Base-by-base conservation (phyloP, 2,329 filamentous ascomycete species). In the Capronia americana region DNA sequence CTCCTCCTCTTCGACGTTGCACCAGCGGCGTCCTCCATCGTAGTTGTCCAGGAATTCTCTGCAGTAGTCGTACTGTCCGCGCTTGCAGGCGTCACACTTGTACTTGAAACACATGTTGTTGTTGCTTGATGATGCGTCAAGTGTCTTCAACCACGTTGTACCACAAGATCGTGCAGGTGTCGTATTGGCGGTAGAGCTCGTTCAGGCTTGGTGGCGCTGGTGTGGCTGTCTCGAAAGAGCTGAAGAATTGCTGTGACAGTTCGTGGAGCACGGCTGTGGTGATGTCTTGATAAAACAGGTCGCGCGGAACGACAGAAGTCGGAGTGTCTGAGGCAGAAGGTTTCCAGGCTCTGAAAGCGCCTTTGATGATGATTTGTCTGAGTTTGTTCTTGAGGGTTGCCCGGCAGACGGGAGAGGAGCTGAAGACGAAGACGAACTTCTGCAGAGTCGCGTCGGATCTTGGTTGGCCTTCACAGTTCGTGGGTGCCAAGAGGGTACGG, bases 71-170 rank as follows among this genome's bases (percentile, higher is more conserved):
- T 56, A 60, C 23, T 57, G 63, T 12, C 20, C 41, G 23, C 46
- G 23, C 20, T 67, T 65, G 58, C 67, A 69, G 17, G 32, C 57
- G 28, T 30, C 41, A 46, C 67, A 69, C 24, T 56, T 28, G 53
- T 61, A 67, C 51, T 64, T 64, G 57, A 65, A 65, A 51, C 67
- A 67, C 67, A 67, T 69, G 20, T 60, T 57, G 28, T 10, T 24
- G 8, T 38, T 17, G 23, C 30, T 55, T 24, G 28, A 32, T 23
- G 56, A 50, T 14, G 7, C 17, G 17, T 59, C 26, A 50, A 14
- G 32, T 23, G 64, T 34, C 57, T 44, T 46, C 23, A 20, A 20
- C 41, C 11, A 20, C 30, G 41, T 32, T 6, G 26, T 23, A 24
- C 32, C 26, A 53, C 2, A 17, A 14, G 30, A 34, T 61, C 44